Percentiles rank a stretch among this genome's conserved stretches.
These are phyloP conservation scores for Knoxdaviesia proteae DNA, from an alignment of 2,329 filamentous ascomycete genomes.

Conservation along the genomic window DNA sequence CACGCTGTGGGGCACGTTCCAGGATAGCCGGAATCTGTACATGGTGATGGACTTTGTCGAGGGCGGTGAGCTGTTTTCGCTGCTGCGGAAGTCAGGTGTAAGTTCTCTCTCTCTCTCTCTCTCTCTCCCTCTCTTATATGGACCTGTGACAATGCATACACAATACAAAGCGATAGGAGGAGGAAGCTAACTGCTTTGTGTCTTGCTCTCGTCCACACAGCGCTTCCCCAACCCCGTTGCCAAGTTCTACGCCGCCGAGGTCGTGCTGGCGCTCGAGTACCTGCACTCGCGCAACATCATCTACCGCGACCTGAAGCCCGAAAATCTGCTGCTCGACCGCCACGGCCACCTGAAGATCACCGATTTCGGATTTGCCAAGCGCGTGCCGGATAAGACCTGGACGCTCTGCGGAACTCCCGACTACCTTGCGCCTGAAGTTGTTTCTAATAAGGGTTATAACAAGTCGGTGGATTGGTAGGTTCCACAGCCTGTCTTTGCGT, in stretches of 20 bases:
- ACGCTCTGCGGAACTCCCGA: constrained; percentile 94
- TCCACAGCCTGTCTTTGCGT: background rate
- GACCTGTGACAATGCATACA: background rate
- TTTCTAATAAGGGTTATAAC: constrained; percentile 98
- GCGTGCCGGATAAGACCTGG: constrained; percentile 97
- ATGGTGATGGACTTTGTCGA: constrained; percentile 99
- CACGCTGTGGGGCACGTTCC: constrained; percentile 95
- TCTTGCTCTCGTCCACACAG: constrained; percentile 22
- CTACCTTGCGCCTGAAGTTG: constrained; percentile 91
- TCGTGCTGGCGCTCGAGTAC: constrained; percentile 87
- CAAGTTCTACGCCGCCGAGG: constrained; percentile 97
- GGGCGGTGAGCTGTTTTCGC: constrained; percentile 88
- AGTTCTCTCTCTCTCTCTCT: constrained; percentile 11
- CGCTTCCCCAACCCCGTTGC: constrained; percentile 96
- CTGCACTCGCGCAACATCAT: constrained; percentile 90
- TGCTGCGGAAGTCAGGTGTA: constrained; percentile 82
- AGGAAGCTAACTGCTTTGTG: background rate
- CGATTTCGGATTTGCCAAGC: constrained; percentile 96
- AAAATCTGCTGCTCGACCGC: constrained; percentile 77
- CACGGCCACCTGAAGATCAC: constrained; percentile 94
- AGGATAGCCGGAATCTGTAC: constrained; percentile 87
- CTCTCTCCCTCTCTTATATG: background rate
- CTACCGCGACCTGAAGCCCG: constrained; percentile 90
- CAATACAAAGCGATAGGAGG: too few relatives aligned
- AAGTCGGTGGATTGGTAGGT: constrained; percentile 96